Conservation (phyloP, 2,329 filamentous ascomycete genomes). For the Achaetomium macrosporum region DNA sequence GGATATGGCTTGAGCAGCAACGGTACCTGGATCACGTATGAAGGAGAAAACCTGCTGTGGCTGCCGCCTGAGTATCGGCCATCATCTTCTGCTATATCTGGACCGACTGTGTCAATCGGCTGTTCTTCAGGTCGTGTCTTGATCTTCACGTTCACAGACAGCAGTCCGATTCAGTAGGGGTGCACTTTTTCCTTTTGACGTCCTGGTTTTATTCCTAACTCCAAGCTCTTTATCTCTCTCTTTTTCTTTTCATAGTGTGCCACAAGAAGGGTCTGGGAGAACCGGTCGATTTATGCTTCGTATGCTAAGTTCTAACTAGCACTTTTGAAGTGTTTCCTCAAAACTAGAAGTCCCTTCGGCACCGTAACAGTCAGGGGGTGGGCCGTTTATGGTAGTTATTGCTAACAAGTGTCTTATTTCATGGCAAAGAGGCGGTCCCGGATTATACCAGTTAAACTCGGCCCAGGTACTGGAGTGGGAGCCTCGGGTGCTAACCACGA, state of each 20-base stretch:
- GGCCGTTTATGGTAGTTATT: neutral
- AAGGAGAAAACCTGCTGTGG: slow-evolving; percentile 3
- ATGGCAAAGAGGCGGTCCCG: neutral
- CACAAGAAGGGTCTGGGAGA: slow-evolving; percentile 4
- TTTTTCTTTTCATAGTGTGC: slow-evolving; percentile 2
- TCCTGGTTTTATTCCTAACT: neutral
- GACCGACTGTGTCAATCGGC: neutral
- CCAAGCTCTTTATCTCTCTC: neutral
- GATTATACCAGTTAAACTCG: neutral
- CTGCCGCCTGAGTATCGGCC: neutral
- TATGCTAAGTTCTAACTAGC: neutral
- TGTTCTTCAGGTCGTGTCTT: slow-evolving; percentile 5
- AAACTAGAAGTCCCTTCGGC: neutral
- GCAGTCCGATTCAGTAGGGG: neutral
- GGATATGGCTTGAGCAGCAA: slow-evolving; percentile 2
- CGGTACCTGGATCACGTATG: neutral
- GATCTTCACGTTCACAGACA: neutral
- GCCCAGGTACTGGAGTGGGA: neutral
- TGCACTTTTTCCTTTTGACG: neutral
- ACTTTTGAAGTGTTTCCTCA: neutral
- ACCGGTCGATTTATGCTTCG: neutral
- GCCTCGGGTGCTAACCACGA: neutral
- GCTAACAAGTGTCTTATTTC: neutral
- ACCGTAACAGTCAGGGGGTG: neutral
- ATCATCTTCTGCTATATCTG: slow-evolving; percentile 1